Evolutionary conservation across 83 land plant species (phyloP).

Genomic region (Thuja plicata): DNA sequence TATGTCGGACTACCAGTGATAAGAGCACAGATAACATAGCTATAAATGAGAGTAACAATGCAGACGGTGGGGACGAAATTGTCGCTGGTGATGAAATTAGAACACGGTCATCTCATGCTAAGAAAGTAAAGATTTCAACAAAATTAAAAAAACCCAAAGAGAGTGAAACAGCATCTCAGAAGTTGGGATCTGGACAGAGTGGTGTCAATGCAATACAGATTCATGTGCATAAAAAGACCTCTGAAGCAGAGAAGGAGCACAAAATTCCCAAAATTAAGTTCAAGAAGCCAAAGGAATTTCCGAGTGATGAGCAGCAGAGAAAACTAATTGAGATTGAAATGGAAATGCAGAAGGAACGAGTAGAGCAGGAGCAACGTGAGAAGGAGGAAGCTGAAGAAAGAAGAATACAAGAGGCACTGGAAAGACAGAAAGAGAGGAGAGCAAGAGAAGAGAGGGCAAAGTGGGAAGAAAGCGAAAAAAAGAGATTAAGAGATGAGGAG

Average conservation of each 20-base stretch:
- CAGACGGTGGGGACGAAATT: constrained; percentile 30
- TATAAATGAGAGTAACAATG: constrained; percentile 12
- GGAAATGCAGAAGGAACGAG: constrained; percentile 25
- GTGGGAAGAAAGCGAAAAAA: constrained; percentile 24
- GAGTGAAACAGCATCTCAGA: background rate
- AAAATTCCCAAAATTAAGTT: constrained; percentile 46
- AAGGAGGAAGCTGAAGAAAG: constrained; percentile 34
- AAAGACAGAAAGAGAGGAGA: constrained; percentile 28
- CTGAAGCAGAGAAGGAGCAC: constrained; percentile 35
- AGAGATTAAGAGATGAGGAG: constrained; percentile 24
- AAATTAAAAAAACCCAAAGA: constrained; percentile 12
- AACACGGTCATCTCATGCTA: background rate
- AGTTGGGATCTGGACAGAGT: background rate
- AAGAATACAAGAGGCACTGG: constrained; percentile 25
- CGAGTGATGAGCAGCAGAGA: constrained; percentile 31
- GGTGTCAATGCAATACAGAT: background rate
- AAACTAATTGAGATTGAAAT: constrained; percentile 23
- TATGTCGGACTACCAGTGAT: constrained; percentile 37
- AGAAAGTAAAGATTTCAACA: constrained; percentile 1
- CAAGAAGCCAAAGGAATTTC: constrained; percentile 49
- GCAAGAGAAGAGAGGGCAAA: constrained; percentile 12
- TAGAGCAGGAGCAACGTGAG: constrained; percentile 21
- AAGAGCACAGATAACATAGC: constrained; percentile 9
- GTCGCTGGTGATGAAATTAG: constrained; percentile 14
- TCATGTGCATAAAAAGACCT: background rate